Evolutionary conservation across 164 flowering plant genomes (phyloP), one percentile per base, ranked within the genome.

Genomic region (Brasenia schreberi): DNA sequence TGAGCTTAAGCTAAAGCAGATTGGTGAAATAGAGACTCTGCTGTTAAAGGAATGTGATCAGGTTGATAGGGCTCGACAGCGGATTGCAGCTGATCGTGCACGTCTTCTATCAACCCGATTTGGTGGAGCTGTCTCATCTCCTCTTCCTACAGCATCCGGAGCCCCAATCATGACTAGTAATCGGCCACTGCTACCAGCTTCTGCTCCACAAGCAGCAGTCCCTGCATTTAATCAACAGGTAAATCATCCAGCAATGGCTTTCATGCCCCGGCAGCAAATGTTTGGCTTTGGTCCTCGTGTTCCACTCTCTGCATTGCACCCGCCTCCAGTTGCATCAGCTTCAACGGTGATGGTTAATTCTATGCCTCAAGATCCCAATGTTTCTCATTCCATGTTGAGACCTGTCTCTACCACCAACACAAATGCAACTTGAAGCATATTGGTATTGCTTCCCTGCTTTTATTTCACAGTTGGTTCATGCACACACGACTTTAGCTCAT

Each of bases 1-100:
- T 75, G 98, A 94, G 82, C 78, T 93, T 72, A 93, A 93, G 78
- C 79, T 94, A 75, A 94, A 94, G 81, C 96, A 89, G 72, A 88
- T 94, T 83, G 96, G 96, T 4, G 98, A 94, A 70, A 83, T 90
- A 68, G 98, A 94, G 76, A 84, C 95, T 33, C 68, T 89, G 67
- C 70, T 94, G 42, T 81, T 87, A 87, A 89, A 82, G 76, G 98
- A 94, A 77, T 87, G 96, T 42, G 98, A 94, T 65, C 95, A 87
- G 71, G 88, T 89, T 33, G 98, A 94, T 73, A 89, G 82, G 72
- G 67, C 86, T 33, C 83, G 94, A 79, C 96, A 86, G 81, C 81
- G 95, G 73, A 58, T 87, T 62, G 82, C 87, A 65, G 78, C 87
- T 16, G 98, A 94, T 61, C 81, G 96, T 2, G 77, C 78, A 39